Conservation (phyloP, 2,329 filamentous ascomycete species). For the Rutstroemia sp. region DNA sequence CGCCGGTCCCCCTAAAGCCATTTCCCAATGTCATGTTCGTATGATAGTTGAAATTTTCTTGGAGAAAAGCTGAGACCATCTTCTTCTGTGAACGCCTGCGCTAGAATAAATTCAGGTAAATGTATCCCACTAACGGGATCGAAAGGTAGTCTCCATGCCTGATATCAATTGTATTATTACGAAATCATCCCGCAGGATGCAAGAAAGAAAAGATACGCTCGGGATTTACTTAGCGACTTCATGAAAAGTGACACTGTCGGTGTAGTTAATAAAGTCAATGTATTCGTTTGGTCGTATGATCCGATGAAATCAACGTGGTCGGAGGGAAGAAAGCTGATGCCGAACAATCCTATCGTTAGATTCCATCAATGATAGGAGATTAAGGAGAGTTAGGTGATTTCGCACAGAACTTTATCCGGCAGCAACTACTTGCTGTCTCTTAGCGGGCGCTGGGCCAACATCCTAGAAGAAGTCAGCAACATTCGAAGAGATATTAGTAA, state of each 20-base stretch:
- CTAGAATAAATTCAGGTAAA: slow-evolving; percentile 1
- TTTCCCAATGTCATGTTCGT: background rate
- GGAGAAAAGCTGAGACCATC: slow-evolving; percentile 6
- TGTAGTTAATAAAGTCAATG: background rate
- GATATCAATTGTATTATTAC: slow-evolving; percentile 13
- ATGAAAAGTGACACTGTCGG: background rate
- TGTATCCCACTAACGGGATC: background rate
- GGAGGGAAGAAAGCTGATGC: slow-evolving; percentile 1
- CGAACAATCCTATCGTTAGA: slow-evolving; percentile 25
- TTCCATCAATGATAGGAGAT: slow-evolving; percentile 22
- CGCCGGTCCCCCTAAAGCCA: slow-evolving; percentile 9
- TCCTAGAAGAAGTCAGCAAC: slow-evolving; percentile 26
- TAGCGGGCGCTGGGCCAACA: slow-evolving; percentile 20
- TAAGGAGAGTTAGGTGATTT: slow-evolving; percentile 14
- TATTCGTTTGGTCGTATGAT: background rate
- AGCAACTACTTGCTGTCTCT: slow-evolving; percentile 30
- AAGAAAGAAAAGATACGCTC: slow-evolving; percentile 12
- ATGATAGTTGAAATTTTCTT: background rate
- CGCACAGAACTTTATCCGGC: slow-evolving; percentile 27
- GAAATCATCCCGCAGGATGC: slow-evolving; percentile 8
- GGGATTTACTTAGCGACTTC: slow-evolving; percentile 14
- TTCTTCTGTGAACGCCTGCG: slow-evolving; percentile 16
- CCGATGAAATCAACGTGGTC: background rate
- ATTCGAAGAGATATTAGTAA: background rate
- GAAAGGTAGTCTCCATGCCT: slow-evolving; percentile 9